A percentile compares a stretch with the other conserved stretches of the same genome.
phyloP scores from a whole-genome alignment of 2,329 filamentous ascomycete species.

The Ambrosiella beaveri region DNA sequence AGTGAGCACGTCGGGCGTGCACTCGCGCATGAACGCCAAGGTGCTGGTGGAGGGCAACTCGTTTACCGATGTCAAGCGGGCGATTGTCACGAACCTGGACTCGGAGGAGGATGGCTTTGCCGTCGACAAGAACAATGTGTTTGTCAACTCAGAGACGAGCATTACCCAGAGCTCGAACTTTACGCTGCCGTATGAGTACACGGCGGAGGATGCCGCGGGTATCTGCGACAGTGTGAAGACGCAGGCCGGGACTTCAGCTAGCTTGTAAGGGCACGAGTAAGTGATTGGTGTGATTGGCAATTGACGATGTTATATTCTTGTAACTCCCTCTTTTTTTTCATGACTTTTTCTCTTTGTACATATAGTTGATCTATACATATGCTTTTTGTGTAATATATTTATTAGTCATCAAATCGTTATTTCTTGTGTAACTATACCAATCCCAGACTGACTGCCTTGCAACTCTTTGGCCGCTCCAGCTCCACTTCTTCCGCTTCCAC shows the following conservation, averaged over 20 bases:
- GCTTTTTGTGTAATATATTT: no score
- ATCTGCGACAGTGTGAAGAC: conserved; percentile 15
- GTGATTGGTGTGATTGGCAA: no score
- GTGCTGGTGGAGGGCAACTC: conserved; percentile 35
- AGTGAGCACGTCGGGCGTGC: conserved; percentile 30
- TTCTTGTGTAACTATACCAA: no score
- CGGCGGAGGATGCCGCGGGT: conserved; percentile 14
- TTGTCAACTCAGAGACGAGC: conserved; percentile 21
- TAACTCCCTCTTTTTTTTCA: no score
- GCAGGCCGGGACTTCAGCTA: conserved; percentile 13
- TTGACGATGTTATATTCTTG: no score
- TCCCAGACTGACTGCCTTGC: no score
- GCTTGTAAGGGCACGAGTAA: conserved; percentile 4
- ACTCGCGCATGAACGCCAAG: conserved; percentile 35
- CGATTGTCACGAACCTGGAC: conserved; percentile 26
- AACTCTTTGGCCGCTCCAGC: no score
- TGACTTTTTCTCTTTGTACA: no score
- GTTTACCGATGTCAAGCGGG: conserved; percentile 27
- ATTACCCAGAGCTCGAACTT: conserved; percentile 21
- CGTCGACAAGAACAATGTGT: conserved; percentile 27
- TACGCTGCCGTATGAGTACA: conserved; percentile 21
- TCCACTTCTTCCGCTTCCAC: no score
- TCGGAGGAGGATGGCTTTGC: conserved; percentile 28
- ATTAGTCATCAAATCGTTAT: no score
- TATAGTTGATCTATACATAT: no score